These are phyloP conservation scores for Cornus florida DNA, from an alignment of 148 eudicot genomes.

Conservation along the genomic window DNA sequence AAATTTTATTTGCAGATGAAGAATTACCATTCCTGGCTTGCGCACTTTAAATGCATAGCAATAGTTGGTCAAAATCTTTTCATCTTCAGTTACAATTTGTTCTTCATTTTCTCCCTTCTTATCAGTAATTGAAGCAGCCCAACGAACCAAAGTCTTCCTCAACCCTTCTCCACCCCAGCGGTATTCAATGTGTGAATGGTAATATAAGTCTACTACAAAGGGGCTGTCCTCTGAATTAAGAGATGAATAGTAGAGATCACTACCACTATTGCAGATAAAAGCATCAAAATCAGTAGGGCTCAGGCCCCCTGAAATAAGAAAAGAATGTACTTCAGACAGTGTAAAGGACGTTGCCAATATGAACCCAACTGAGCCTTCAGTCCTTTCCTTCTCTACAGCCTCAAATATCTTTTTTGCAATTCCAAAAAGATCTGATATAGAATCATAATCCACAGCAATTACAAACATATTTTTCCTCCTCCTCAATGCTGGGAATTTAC, in stretches of 20 bases:
- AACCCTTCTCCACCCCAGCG: conserved; percentile 99
- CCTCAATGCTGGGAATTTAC: conserved; percentile 75
- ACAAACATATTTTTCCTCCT: conserved; percentile 70
- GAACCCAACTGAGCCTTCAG: conserved; percentile 79
- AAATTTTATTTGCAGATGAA: background rate
- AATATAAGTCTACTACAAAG: conserved; percentile 72
- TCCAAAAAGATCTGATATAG: conserved; percentile 52
- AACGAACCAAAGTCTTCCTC: conserved; percentile 79
- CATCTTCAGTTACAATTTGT: conserved; percentile 69
- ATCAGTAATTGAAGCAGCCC: conserved; percentile 64
- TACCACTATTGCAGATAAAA: conserved; percentile 90
- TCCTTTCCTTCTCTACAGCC: conserved; percentile 56
- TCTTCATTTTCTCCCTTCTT: conserved; percentile 59
- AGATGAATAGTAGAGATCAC: conserved; percentile 84
- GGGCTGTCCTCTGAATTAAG: conserved; percentile 58
- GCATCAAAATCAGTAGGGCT: conserved; percentile 87
- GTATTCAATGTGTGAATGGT: conserved; percentile 85
- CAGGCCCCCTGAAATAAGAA: conserved; percentile 58
- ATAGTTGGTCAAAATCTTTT: conserved; percentile 59
- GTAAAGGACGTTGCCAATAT: conserved; percentile 82
- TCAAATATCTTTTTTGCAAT: conserved; percentile 55
- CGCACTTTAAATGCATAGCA: conserved; percentile 81
- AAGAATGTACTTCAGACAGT: conserved; percentile 64
- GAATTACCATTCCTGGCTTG: conserved; percentile 64
- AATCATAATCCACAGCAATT: conserved; percentile 70